These are phyloP conservation scores for Leptomonas pyrrhocoris DNA, from an alignment of 208 protist genomes.

Conservation along the genomic window DNA sequence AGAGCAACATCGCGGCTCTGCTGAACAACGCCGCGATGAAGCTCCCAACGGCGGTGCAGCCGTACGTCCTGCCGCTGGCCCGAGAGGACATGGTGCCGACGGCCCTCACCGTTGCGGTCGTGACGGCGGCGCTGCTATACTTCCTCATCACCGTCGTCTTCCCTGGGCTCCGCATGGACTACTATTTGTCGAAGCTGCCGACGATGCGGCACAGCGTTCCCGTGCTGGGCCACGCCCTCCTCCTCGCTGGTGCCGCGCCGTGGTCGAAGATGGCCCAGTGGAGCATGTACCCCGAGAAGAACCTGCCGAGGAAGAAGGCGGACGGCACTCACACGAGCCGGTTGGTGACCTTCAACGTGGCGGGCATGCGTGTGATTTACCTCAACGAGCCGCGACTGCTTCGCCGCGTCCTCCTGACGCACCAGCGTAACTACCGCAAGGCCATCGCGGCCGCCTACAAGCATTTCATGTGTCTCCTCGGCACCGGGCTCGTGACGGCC, in stretches of 20 bases:
- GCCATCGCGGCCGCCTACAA: slow-evolving; percentile 84
- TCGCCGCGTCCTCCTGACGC: slow-evolving; percentile 82
- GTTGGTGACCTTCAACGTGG: slow-evolving; percentile 78
- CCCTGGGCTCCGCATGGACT: slow-evolving; percentile 65
- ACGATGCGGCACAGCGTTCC: slow-evolving; percentile 69
- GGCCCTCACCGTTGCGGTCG: slow-evolving; percentile 20
- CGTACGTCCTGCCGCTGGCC: slow-evolving; percentile 20
- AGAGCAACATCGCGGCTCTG: slow-evolving; percentile 21
- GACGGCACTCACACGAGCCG: slow-evolving; percentile 32
- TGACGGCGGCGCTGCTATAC: slow-evolving; percentile 46
- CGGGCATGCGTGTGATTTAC: slow-evolving; percentile 82
- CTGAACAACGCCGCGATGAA: slow-evolving; percentile 27
- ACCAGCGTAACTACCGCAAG: slow-evolving; percentile 89
- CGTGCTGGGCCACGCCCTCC: slow-evolving; percentile 78
- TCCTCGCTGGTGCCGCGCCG: slow-evolving; percentile 63
- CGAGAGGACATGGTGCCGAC: slow-evolving; percentile 22
- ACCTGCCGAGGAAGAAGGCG: slow-evolving; percentile 24
- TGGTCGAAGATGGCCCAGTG: slow-evolving; percentile 82
- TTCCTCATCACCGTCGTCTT: slow-evolving; percentile 52
- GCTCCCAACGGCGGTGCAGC: slow-evolving; percentile 25
- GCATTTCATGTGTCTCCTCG: slow-evolving; percentile 90
- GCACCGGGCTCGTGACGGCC: slow-evolving; percentile 84
- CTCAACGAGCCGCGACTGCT: slow-evolving; percentile 82
- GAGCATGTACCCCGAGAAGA: slow-evolving; percentile 68
- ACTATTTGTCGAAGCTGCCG: slow-evolving; percentile 69